Base-by-base conservation (phyloP, 805 yeast species). In the Candida verbasci region DNA sequence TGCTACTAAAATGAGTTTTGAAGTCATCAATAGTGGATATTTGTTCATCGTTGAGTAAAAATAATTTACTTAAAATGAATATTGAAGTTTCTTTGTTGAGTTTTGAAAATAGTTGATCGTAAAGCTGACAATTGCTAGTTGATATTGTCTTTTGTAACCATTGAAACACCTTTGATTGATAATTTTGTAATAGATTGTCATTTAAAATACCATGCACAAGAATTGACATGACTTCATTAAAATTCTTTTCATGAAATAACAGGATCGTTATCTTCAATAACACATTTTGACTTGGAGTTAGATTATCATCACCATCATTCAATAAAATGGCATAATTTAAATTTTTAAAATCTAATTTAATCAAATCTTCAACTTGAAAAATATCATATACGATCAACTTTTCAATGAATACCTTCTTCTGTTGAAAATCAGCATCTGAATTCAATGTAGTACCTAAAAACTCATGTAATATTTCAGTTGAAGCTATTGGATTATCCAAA, bases 31-130 rank as follows among this genome's bases (percentile, higher is more conserved):
- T 24, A 3, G 35, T 12, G 12, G 33, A 31, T 15, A 36, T 30
- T 37, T 9, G 16, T 7, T 24, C 16, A 9, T 33, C 20, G 3
- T 26, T 24, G 3, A 50, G 27, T 9, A 56, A 12, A 31, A 51
- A 29, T 8, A 56, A 17, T 9, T 40, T 16, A 34, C 53, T 51
- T 12, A 56, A 45, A 9, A 60, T 26, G 2, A 26, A 15, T 6
- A 53, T 46, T 8, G 50, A 35, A 18, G 50, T 47, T 2, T 50
- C 47, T 18, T 31, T 43, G 3, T 42, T 26, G 4, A 56, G 38
- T 11, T 46, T 45, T 6, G 38, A 23, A 12, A 44, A 38, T 3
- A 62, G 26, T 20, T 45, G 50, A 21, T 55, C 56, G 44, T 55
- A 45, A 7, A 55, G 31, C 9, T 45, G 27, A 27, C 49, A 49